These are phyloP conservation scores for Asterophora parasitica DNA, from an alignment of 768 basidiomycete genomes.

Conservation along the genomic window DNA sequence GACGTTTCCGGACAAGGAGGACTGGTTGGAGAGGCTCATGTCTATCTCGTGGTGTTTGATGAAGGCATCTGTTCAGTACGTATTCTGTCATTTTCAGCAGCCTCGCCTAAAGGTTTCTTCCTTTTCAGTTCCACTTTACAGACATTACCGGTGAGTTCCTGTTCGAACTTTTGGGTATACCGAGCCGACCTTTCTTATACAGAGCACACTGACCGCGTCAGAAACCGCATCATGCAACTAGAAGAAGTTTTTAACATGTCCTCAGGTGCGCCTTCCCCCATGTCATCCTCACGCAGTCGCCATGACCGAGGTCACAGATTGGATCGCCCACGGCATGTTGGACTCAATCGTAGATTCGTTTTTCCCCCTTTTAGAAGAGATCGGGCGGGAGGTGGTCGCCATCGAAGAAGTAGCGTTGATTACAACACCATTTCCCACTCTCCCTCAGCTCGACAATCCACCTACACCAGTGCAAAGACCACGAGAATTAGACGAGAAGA, in stretches of 20 bases:
- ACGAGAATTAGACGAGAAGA: not conserved
- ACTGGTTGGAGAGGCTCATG: constrained; percentile 66
- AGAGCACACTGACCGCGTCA: constrained; percentile 78
- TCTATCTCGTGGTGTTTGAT: constrained; percentile 87
- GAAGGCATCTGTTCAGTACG: constrained; percentile 80
- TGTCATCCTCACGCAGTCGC: not conserved
- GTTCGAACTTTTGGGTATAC: not conserved
- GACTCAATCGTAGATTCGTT: constrained; percentile 95
- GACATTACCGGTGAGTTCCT: constrained; percentile 59
- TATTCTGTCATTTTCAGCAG: constrained; percentile 5
- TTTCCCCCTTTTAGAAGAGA: constrained; percentile 76
- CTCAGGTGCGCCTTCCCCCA: constrained; percentile 46
- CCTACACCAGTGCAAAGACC: not conserved
- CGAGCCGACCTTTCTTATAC: not conserved
- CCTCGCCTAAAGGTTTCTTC: not conserved
- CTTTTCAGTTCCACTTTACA: constrained; percentile 78
- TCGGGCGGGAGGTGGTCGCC: constrained; percentile 74
- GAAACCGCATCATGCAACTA: constrained; percentile 61
- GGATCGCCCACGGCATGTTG: constrained; percentile 89
- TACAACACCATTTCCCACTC: constrained; percentile 3
- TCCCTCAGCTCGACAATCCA: not conserved
- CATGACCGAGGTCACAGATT: constrained; percentile 47
- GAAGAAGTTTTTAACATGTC: constrained; percentile 64
- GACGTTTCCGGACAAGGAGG: constrained; percentile 26
- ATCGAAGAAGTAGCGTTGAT: constrained; percentile 70